Conservation (phyloP, 768 basidiomycete genomes). For the Lactarius indigo region DNA sequence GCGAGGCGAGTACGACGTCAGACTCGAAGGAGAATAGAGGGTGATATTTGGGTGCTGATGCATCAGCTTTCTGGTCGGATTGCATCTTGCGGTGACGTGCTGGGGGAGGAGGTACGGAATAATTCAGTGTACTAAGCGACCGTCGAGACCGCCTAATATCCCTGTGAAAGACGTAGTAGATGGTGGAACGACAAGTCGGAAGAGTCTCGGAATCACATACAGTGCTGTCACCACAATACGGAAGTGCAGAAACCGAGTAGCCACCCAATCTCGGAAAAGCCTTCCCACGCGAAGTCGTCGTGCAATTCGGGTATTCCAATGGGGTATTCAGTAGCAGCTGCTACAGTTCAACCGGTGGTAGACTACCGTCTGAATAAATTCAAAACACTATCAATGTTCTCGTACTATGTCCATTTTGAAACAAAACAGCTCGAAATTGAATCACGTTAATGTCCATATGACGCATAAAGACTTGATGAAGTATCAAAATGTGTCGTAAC, state of each 20-base stretch:
- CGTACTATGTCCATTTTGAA: not conserved
- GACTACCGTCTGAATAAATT: not conserved
- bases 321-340: not conserved
- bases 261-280: not conserved
- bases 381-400: not conserved
- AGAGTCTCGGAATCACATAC: not conserved
- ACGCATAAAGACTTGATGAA: not conserved
- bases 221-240: no score
- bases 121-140: not conserved
- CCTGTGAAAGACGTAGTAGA: not conserved
- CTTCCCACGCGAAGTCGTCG: not conserved
- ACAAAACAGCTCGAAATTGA: not conserved
- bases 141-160: not conserved
- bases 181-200: not conserved
- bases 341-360: not conserved
- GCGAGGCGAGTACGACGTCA: conserved; percentile 53
- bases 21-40: conserved; percentile 52
- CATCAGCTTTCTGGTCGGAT: not conserved
- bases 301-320: no score
- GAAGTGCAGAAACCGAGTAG: not conserved
- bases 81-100: not conserved
- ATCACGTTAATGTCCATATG: not conserved
- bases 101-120: not conserved
- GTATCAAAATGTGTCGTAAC: not conserved
- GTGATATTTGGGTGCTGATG: conserved; percentile 36